These are phyloP conservation scores for Aspergillus felis DNA, from an alignment of 2,329 filamentous ascomycete genomes.

Conservation along the genomic window DNA sequence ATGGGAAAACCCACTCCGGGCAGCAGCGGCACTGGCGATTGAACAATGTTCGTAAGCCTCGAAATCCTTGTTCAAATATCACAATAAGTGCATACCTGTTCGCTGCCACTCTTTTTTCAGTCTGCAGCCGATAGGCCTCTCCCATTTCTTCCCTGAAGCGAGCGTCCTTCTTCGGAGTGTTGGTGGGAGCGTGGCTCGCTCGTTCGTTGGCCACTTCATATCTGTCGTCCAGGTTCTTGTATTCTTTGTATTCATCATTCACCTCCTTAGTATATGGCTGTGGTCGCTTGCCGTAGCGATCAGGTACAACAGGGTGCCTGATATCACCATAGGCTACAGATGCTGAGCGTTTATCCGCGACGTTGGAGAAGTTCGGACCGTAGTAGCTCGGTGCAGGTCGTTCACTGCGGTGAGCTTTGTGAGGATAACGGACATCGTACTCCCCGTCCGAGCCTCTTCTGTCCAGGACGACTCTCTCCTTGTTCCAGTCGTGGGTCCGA, in stretches of 20 bases:
- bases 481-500: background rate
- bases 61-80: too few relatives aligned
- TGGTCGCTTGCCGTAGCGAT: background rate
- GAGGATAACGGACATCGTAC: background rate
- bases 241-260: background rate
- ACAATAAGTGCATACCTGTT: too few relatives aligned
- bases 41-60: too few relatives aligned
- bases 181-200: too few relatives aligned
- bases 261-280: background rate
- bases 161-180: too few relatives aligned
- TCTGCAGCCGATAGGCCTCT: too few relatives aligned
- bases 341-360: background rate
- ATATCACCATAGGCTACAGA: background rate
- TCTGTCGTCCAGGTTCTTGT: too few relatives aligned
- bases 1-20: too few relatives aligned
- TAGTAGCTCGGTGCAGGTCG: constrained; percentile 1
- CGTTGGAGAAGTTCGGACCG: background rate
- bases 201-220: too few relatives aligned
- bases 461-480: background rate
- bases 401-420: background rate
- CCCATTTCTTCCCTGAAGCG: too few relatives aligned
- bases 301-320: background rate
- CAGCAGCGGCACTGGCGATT: too few relatives aligned
- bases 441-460: background rate
- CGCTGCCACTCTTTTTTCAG: too few relatives aligned